Base-by-base conservation (phyloP, 225 moss, liverwort and hornwort genomes). In the Marchantia polymorpha region DNA sequence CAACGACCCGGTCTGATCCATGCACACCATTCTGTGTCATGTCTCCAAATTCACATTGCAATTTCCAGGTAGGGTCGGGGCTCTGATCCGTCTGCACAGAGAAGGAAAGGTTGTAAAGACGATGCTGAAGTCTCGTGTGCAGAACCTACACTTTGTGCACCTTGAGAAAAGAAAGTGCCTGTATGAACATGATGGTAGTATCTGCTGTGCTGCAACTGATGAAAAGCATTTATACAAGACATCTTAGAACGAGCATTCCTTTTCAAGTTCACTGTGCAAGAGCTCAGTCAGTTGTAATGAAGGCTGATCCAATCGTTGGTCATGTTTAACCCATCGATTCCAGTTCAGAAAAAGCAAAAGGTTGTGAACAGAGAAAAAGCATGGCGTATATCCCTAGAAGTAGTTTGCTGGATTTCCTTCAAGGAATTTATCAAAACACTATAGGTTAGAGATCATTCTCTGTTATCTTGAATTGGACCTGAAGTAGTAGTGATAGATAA, bases 141-240 rank as follows among this genome's bases (percentile, higher is more conserved):
- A 9, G 17, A 59, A 10, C 77, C 59, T 29, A 77, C 26, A 30
- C 26, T 77, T 27, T 77, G 77, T 13, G 56, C 55, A 56, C 75
- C 75, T 73, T 8, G 11, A 49, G 8, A 26, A 39, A 39, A 5
- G 39, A 39, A 39, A 39, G 39, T 39, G 5, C 39, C 2, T 39
- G 5, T 39, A 39, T 39, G 3, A 39, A 39, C 39, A 39, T 39
- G 39, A 39, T 39, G 39, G 39, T 2, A 39, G 39, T 39, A 39
- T 39, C 2, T 39, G 39, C 39, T 39, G 39, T 39, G 39, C 39
- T 39, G 39, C 39, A 39, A 39, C 2, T 39, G 39, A 39, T 2
- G 2, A 39, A 39, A 39, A 39, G 2, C 39, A 2, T 39, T 39
- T 39, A 39, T 39, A 39, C 39, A 39, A 39, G 5, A 39, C 39